A percentile compares a stretch with the other conserved stretches of the same genome.
Conservation (phyloP, 78 protist genomes). For the Creolimax fragrantissima region DNA sequence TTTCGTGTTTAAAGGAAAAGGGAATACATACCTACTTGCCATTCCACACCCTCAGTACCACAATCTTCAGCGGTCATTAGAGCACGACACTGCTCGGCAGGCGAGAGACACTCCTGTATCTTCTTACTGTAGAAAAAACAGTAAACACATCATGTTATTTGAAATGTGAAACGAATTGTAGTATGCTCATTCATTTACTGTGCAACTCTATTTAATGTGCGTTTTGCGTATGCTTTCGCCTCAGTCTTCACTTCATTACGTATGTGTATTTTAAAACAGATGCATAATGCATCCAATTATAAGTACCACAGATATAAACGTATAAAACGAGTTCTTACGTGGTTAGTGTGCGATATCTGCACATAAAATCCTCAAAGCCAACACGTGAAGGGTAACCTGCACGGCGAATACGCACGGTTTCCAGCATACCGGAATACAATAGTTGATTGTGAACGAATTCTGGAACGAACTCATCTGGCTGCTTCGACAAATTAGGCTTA, state of each 20-base stretch:
- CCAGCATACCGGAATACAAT: constrained; percentile 64
- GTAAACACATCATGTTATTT: too few relatives aligned
- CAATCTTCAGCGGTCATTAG: not conserved
- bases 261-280: too few relatives aligned
- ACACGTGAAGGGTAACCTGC: constrained; percentile 62
- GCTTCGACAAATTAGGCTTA: constrained; percentile 67
- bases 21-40: not conserved
- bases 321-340: too few relatives aligned
- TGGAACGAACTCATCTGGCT: not conserved
- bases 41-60: not conserved
- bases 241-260: too few relatives aligned
- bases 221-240: too few relatives aligned
- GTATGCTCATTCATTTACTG: too few relatives aligned
- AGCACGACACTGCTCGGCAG: not conserved
- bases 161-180: too few relatives aligned
- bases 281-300: too few relatives aligned
- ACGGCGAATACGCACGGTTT: constrained; percentile 56
- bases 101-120: not conserved
- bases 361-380: constrained; percentile 23
- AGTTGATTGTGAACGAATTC: constrained; percentile 43
- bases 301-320: too few relatives aligned
- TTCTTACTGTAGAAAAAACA: not conserved
- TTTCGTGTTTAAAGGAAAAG: too few relatives aligned
- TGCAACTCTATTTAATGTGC: too few relatives aligned
- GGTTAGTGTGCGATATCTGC: not conserved